These are phyloP conservation scores for Penicillium malachiteum DNA, from an alignment of 495 filamentous ascomycete species.

Conservation along the genomic window DNA sequence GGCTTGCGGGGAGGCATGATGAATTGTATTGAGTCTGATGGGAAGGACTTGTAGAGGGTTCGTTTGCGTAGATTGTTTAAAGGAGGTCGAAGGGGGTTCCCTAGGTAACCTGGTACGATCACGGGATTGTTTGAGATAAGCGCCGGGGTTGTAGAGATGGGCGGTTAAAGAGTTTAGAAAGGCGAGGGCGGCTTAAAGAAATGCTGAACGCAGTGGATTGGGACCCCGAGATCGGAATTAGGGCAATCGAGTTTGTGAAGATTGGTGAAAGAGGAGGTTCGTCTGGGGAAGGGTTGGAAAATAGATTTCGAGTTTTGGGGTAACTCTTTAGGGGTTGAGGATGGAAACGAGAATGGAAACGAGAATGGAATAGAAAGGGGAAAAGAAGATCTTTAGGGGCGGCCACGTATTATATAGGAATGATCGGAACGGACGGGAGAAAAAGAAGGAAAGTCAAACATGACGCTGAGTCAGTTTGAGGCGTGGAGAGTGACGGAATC, in stretches of 20 bases:
- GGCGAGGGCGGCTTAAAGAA: constrained; percentile 25
- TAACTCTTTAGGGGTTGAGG: neutral
- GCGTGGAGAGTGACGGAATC: constrained; percentile 28
- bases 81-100: neutral
- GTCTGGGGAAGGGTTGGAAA: neutral
- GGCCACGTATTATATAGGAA: constrained; percentile 22
- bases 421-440: constrained; percentile 30
- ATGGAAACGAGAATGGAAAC: neutral
- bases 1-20: constrained; percentile 68
- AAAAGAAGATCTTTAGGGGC: constrained; percentile 4
- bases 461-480: constrained; percentile 26
- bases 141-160: constrained; percentile 11
- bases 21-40: constrained; percentile 8
- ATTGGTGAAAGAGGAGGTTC: neutral
- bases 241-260: neutral
- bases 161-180: constrained; percentile 11
- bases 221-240: neutral
- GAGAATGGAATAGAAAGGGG: constrained; percentile 28
- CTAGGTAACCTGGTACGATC: neutral
- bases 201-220: constrained; percentile 11
- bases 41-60: constrained; percentile 5
- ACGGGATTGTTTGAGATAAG: constrained; percentile 6
- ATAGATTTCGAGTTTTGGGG: neutral
- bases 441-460: constrained; percentile 24
- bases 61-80: neutral